phyloP scores from a whole-genome alignment of 2,329 filamentous ascomycete species.

The Botrytis fabae region DNA sequence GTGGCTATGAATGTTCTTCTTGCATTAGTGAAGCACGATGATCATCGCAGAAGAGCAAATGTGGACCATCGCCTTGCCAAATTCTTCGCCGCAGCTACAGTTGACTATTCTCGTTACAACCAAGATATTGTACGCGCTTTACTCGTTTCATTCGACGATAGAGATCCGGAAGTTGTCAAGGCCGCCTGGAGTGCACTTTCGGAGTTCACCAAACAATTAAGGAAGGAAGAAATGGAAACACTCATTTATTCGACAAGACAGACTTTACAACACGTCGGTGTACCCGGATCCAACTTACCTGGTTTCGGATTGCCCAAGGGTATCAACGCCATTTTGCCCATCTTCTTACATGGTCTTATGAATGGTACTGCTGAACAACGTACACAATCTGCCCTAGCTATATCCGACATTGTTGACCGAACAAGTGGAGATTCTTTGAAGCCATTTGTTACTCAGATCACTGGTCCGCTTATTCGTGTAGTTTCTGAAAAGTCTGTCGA shows the following conservation, averaged over 20 bases:
- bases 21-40: slow-evolving; percentile 84
- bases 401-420: slow-evolving; percentile 93
- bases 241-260: slow-evolving; percentile 84
- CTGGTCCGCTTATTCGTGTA: slow-evolving; percentile 94
- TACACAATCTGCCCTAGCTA: slow-evolving; percentile 86
- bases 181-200: slow-evolving; percentile 83
- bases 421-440: slow-evolving; percentile 85
- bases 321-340: slow-evolving; percentile 92
- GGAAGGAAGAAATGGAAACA: slow-evolving; percentile 97
- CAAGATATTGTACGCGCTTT: slow-evolving; percentile 90
- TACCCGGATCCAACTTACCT: slow-evolving; percentile 77
- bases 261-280: slow-evolving; percentile 83
- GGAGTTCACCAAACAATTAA: slow-evolving; percentile 83
- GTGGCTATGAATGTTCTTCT: slow-evolving; percentile 94
- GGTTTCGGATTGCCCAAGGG: slow-evolving; percentile 94
- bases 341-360: slow-evolving; percentile 97
- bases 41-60: slow-evolving; percentile 78
- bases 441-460: slow-evolving; percentile 96
- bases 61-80: slow-evolving; percentile 78
- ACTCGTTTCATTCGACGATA: slow-evolving; percentile 88
- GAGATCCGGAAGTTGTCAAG: slow-evolving; percentile 81
- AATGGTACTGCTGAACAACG: slow-evolving; percentile 92
- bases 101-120: slow-evolving; percentile 95
- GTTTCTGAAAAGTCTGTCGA: slow-evolving; percentile 95
- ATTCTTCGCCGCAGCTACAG: slow-evolving; percentile 77